These are phyloP conservation scores for Polytrichum formosum DNA, from an alignment of 225 moss, liverwort and hornwort genomes.

Conservation along the genomic window DNA sequence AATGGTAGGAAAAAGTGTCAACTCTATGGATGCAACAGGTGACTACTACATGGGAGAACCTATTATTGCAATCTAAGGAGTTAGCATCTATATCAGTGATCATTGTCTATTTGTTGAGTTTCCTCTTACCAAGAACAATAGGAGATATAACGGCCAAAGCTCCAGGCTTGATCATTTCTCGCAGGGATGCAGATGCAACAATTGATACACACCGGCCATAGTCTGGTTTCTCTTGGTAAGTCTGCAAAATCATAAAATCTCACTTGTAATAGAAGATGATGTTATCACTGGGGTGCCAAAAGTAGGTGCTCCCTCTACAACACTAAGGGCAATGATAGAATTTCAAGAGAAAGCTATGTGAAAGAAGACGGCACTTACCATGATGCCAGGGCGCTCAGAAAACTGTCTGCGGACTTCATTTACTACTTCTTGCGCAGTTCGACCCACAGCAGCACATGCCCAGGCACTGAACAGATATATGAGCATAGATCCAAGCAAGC, in stretches of 20 bases:
- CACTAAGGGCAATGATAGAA: background rate
- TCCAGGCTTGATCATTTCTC: constrained; percentile 99
- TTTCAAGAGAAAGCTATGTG: background rate
- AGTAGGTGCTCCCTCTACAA: too few species aligned
- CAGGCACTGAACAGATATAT: constrained; percentile 95
- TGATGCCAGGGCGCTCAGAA: constrained; percentile 90
- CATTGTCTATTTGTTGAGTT: background rate
- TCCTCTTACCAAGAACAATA: constrained; percentile 59
- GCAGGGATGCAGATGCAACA: constrained; percentile 90
- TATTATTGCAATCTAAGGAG: too few species aligned
- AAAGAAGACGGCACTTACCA: constrained; percentile 47
- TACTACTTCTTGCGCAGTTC: constrained; percentile 98
- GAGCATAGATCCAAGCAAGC: constrained; percentile 92
- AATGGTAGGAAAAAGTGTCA: too few species aligned
- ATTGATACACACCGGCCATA: constrained; percentile 95
- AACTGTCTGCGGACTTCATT: constrained; percentile 95
- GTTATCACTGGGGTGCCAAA: background rate
- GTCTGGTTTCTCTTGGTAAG: constrained; percentile 95
- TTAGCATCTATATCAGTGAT: too few species aligned
- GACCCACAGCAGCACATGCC: constrained; percentile 94
- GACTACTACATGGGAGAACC: too few species aligned
- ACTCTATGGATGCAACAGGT: too few species aligned
- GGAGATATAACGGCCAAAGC: constrained; percentile 91
- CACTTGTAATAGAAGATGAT: too few species aligned
- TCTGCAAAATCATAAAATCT: constrained; percentile 40